Evolutionary conservation across 139 green algal species (phyloP).

Genomic region (Haematococcus lacustris): DNA sequence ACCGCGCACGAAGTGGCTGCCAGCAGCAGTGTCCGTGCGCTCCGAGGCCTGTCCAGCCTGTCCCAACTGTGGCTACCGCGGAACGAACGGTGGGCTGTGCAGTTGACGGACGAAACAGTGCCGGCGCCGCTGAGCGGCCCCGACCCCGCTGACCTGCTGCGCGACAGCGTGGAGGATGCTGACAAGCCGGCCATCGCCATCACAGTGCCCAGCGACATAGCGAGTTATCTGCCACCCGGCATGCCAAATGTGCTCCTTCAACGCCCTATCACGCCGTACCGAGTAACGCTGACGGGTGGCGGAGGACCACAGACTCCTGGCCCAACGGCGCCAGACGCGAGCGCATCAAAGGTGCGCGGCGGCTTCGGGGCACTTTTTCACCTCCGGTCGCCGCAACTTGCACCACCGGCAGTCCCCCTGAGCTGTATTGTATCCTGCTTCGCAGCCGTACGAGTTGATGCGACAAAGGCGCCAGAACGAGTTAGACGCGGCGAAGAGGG

Average conservation of each 20-base stretch:
- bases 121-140: constrained; percentile 17
- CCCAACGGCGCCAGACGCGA: too few relatives aligned
- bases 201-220: constrained; percentile 23
- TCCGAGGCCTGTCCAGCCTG: constrained; percentile 16
- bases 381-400: not conserved
- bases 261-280: not conserved
- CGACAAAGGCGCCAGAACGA: constrained; percentile 4
- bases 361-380: too few relatives aligned
- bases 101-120: constrained; percentile 5
- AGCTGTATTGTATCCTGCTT: not conserved
- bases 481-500: constrained; percentile 14
- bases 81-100: constrained; percentile 25
- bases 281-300: not conserved
- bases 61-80: constrained; percentile 26
- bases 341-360: not conserved
- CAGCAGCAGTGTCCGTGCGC: constrained; percentile 10
- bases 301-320: not conserved
- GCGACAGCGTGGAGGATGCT: constrained; percentile 22
- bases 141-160: constrained; percentile 19
- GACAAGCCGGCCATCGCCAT: constrained; percentile 19
- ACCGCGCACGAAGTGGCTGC: constrained; percentile 6
- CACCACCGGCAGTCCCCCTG: not conserved
- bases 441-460: constrained; percentile 9
- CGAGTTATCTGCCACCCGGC: constrained; percentile 11
- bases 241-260: constrained; percentile 1